Evolutionary conservation across 768 basidiomycete genomes (phyloP).

Genomic region (Lactarius hengduanensis): DNA sequence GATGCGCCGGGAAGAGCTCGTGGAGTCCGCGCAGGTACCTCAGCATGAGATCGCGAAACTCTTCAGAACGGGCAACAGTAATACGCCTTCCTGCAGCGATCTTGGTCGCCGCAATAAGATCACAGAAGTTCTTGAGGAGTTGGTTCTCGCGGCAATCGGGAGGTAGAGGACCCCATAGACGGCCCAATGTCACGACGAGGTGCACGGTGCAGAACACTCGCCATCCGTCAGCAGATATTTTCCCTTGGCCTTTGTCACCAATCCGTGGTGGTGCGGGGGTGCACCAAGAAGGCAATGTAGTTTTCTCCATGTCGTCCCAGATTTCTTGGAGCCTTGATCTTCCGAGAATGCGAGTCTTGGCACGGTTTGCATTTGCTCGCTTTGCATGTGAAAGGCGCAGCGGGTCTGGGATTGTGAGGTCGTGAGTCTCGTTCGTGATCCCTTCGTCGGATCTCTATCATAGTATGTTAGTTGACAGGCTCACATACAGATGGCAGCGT

Average conservation of each 20-base stretch:
- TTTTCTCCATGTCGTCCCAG: constrained; percentile 18
- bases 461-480: background rate
- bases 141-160: background rate
- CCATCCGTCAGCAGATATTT: constrained; percentile 34
- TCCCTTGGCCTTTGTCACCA: constrained; percentile 30
- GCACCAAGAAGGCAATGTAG: constrained; percentile 32
- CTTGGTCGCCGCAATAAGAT: background rate
- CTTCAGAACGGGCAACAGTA: background rate
- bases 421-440: background rate
- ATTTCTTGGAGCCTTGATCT: background rate
- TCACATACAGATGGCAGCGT: too few species aligned
- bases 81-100: background rate
- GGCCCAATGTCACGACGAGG: background rate
- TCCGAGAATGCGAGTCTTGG: background rate
- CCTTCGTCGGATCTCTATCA: background rate
- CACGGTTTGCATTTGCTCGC: background rate
- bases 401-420: background rate
- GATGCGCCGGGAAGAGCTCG: constrained; percentile 31
- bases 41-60: constrained; percentile 29
- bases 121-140: background rate
- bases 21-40: constrained; percentile 36
- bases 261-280: constrained; percentile 19
- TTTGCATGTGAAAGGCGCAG: background rate
- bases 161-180: background rate
- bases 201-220: constrained; percentile 16